Base-by-base conservation (phyloP, 2,329 filamentous ascomycete species). In the Fusarium oxysporum region DNA sequence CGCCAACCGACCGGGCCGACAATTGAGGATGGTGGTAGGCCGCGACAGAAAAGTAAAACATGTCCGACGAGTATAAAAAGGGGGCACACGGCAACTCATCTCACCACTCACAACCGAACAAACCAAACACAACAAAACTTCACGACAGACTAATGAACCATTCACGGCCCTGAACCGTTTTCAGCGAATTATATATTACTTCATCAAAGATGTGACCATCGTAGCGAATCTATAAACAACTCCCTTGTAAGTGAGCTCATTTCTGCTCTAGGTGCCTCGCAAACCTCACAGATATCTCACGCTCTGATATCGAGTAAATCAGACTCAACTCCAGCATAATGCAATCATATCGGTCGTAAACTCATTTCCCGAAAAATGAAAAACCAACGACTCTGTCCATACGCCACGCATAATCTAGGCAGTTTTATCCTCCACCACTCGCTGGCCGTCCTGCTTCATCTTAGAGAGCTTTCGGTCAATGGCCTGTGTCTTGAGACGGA, bases 21-120 rank as follows among this genome's bases (percentile, higher is more conserved):
- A 93, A 79, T 81, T 93, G 72, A 84, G 90, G 61, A 80, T 93
- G 54, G 83, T 92, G 14, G 88, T 93, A 5, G 86, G 87, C 45
- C 85, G 85, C 72, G 86, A 91, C 73, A 85, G 91, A 74, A 88
- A 83, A 69, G 90, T 92, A 25, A 86, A 87, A 78, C 82, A 91
- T 73, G 86, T 86, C 23, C 77, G 88, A 65, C 81, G 85, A 41
- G 85, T 92, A 51, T 82, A 55, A 69, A 54, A 63, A 45, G 38
- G 33, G 37, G 35, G 21, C 19, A 53, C 35, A 38, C 45, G 45
- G 38, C 47, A 44, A 61, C 44, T 38, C 38, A 38, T 38, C n/a
- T 61, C 35, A 59, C 28, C 19, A 56, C 23, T 35, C 50, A 62
- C 16, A 51, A 16, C 25, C 50, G 43, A 25, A 53, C 40, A 69